Evolutionary conservation across 108 stramenopile genomes (phyloP), one percentile per base, ranked within the genome.

Genomic region (Pinguiococcus pyrenoidosus): DNA sequence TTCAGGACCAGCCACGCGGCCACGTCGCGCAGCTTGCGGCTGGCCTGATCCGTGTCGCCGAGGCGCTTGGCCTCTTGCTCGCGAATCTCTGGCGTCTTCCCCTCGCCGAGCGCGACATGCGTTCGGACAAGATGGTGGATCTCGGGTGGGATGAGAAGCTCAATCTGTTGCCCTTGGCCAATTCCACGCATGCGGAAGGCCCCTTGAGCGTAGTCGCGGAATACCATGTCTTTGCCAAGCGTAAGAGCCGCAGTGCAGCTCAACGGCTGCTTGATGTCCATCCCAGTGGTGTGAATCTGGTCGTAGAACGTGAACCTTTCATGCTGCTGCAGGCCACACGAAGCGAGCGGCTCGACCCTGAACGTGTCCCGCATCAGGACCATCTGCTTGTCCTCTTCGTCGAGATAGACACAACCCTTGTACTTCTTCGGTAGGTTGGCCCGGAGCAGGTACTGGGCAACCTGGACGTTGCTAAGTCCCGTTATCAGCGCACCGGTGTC

Each of bases 1-100:
- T 96, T 96, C 40, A 94, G 69, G 29, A 85, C 85, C 45, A 99
- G 71, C 94, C 95, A 99, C 5, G 87, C 87, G 28, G 87, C 79
- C 16, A 99, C 89, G 62, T 91, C 80, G 1, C 85, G 67, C 9
- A 99, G 71, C 23, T 49, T 23, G 23, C 66, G 67, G 2, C 22
- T 46, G 2, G 24, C 25, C 46, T 24, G 23, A 23, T 64, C 59
- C 21, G 16, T 30, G 22, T 18, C 29, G 18, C 21, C 16, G 13
- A 35, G 14, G 5, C 17, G 21, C 9, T 40, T 37, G 20, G 24
- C 22, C 9, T 50, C 66, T 14, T 56, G 43, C 18, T 54, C 55
- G 4, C 44, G n/a, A n/a, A n/a, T n/a, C n/a, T n/a, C 43, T 4
- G 60, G 49, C 6, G 59, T 23, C 7, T 32, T 37, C 18, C 62